phyloP scores from a whole-genome alignment of 441 rosid genomes.

The Melastoma candidum region DNA sequence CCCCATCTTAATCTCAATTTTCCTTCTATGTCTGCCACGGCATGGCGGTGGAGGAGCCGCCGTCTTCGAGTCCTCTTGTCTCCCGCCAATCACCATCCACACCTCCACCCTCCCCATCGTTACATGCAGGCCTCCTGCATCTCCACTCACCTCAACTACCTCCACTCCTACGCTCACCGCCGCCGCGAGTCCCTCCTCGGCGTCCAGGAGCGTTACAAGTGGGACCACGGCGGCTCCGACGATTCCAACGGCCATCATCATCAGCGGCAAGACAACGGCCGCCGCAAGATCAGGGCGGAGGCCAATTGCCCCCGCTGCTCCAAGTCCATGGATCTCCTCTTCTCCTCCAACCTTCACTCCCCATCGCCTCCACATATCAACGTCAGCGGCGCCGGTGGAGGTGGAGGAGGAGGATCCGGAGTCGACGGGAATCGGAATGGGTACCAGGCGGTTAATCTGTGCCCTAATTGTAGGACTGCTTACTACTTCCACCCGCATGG shows the following conservation, averaged over 20 bases:
- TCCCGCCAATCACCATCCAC: not conserved
- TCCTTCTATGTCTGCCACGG: slow-evolving; percentile 30
- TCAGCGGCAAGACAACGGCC: slow-evolving; percentile 10
- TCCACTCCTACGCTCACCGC: slow-evolving; percentile 28
- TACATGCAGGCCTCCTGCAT: slow-evolving; percentile 8
- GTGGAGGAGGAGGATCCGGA: slow-evolving; percentile 1
- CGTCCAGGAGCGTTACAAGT: slow-evolving; percentile 55
- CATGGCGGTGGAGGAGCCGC: slow-evolving; percentile 62
- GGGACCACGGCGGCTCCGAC: slow-evolving; percentile 48
- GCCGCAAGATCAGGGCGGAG: slow-evolving; percentile 70
- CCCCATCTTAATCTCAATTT: not conserved
- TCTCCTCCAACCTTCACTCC: slow-evolving; percentile 43
- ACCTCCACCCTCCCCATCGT: slow-evolving; percentile 7
- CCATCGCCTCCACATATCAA: slow-evolving; percentile 8
- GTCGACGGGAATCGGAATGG: not conserved
- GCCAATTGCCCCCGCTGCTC: slow-evolving; percentile 87
- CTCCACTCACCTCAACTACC: slow-evolving; percentile 26
- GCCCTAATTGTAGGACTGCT: slow-evolving; percentile 86
- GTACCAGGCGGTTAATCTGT: slow-evolving; percentile 65
- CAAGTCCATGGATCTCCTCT: slow-evolving; percentile 69
- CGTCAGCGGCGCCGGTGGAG: slow-evolving; percentile 7
- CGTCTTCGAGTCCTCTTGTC: slow-evolving; percentile 12
- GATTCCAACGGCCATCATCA: slow-evolving; percentile 14
- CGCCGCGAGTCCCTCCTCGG: slow-evolving; percentile 33
- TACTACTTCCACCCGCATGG: slow-evolving; percentile 61